Conservation (phyloP, 805 yeast species). For the Metschnikowia reukaufii region DNA sequence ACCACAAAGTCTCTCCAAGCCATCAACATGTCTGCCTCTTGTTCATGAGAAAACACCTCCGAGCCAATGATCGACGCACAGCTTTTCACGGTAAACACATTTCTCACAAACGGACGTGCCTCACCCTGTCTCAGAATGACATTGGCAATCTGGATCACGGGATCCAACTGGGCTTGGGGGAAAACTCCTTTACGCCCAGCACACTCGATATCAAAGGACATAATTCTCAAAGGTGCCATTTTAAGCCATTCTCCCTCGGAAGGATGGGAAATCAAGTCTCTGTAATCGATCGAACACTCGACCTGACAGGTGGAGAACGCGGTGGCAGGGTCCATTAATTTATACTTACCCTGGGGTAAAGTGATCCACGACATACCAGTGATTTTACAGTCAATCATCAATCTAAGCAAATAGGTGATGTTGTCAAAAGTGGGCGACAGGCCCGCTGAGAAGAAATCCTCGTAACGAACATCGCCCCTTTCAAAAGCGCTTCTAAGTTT, state of each 20-base stretch:
- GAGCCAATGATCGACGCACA: conserved; percentile 95
- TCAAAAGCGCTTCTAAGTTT: conserved; percentile 80
- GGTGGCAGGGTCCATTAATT: conserved; percentile 43
- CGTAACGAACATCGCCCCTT: conserved; percentile 68
- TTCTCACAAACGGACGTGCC: conserved; percentile 84
- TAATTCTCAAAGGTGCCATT: conserved; percentile 88
- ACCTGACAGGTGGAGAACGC: conserved; percentile 73
- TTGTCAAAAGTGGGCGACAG: conserved; percentile 81
- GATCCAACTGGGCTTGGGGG: conserved; percentile 91
- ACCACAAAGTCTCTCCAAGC: conserved; percentile 86
- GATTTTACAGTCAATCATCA: conserved; percentile 90
- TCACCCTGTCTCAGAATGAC: conserved; percentile 87
- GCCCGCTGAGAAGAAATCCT: conserved; percentile 56
- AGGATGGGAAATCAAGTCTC: conserved; percentile 71
- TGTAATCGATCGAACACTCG: conserved; percentile 71
- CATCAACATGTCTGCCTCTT: conserved; percentile 79
- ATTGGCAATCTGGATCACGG: conserved; percentile 96
- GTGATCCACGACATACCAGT: conserved; percentile 98
- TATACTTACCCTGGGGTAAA: conserved; percentile 72
- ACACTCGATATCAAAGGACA: conserved; percentile 97
- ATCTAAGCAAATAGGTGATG: conserved; percentile 76
- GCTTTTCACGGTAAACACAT: conserved; percentile 88
- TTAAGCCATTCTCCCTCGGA: conserved; percentile 93
- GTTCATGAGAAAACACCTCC: conserved; percentile 71
- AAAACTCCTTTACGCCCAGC: conserved; percentile 96